Evolutionary conservation across 768 basidiomycete genomes (phyloP), one percentile per base, ranked within the genome.

Genomic region (Punctularia strigosozonata): DNA sequence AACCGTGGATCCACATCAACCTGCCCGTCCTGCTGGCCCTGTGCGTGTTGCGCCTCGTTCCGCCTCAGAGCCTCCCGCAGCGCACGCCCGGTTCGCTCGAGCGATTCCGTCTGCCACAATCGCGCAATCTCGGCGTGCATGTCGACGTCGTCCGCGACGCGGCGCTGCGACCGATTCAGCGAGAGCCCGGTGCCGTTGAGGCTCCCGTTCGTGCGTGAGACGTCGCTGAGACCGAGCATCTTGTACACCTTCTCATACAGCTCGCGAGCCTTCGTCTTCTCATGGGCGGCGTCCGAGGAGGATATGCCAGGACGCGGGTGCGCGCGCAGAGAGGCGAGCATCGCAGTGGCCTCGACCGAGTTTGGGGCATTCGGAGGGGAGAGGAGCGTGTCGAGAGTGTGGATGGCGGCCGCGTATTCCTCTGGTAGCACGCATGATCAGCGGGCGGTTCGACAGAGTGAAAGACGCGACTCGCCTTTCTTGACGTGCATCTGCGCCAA

Each of bases 71-170:
- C 88, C 37, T 87, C 80, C 44, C 73, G 71, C 38, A 89, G 69
- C 2, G 86, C 83, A 43, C 70, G 76, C 4, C 73, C 63, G 39
- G 83, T 79, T 37, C 80, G 76, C 20, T 86, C 86, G 12, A 80
- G 46, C 51, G 69, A 79, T 43, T 91, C 86, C 3, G 72, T 78
- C 50, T 86, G 83, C 85, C 90, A 97, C 39, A 95, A 56, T 33
- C 79, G 75, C 8, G 89, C 89, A 43, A 97, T 78, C 55, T 97
- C 92, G n/a, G 80, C 62, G 46, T 88, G 82, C 71, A 97, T 76
- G 43, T 94, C 85, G 37, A 83, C 63, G 50, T 99, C 94, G 12
- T 84, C 76, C 0, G 66, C 65, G 36, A 90, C 69, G 17, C 64
- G 70, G 17, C 73, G 68, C 4, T 77, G 63, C 3, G 63, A 51